These are phyloP conservation scores for Nidularia sp. DNA, from an alignment of 768 basidiomycete genomes.

Conservation along the genomic window DNA sequence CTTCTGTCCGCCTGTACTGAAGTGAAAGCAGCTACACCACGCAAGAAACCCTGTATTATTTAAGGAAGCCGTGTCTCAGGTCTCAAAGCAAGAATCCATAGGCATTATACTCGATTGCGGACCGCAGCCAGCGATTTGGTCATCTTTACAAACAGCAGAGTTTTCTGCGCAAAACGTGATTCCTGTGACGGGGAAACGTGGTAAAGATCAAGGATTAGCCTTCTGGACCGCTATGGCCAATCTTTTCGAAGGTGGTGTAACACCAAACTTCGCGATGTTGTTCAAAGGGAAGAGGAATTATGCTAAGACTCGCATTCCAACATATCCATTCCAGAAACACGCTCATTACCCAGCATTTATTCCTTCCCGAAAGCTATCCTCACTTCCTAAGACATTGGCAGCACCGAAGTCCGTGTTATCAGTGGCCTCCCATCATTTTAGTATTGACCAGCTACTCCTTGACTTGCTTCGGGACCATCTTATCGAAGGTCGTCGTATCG, in stretches of 20 bases:
- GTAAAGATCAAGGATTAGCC: conserved; percentile 24
- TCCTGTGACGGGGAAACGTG: conserved; percentile 21
- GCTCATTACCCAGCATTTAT: conserved; percentile 25
- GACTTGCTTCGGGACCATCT: conserved; percentile 25
- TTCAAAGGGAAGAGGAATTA: conserved; percentile 16
- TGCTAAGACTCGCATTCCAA: conserved; percentile 22
- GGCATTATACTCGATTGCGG: conserved; percentile 28
- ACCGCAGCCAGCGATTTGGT: conserved; percentile 26
- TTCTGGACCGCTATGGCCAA: conserved; percentile 20
- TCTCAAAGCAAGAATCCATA: conserved; percentile 12
- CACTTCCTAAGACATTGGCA: not conserved
- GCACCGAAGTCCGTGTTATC: conserved; percentile 3
- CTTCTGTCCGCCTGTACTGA: not conserved
- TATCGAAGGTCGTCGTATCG: conserved; percentile 27
- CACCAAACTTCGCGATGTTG: conserved; percentile 18
- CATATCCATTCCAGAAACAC: conserved; percentile 30
- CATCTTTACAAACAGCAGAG: conserved; percentile 21
- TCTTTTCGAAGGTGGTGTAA: conserved; percentile 21
- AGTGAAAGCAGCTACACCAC: conserved; percentile 13
- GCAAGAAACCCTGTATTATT: conserved; percentile 26
- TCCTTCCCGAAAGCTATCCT: conserved; percentile 16
- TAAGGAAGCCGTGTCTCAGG: conserved; percentile 17
- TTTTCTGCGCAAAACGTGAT: conserved; percentile 15
- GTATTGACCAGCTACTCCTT: conserved; percentile 20
- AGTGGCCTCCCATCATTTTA: conserved; percentile 5